Evolutionary conservation across 225 moss, liverwort and hornwort species (phyloP).

Genomic region (Anthoceros angustus): DNA sequence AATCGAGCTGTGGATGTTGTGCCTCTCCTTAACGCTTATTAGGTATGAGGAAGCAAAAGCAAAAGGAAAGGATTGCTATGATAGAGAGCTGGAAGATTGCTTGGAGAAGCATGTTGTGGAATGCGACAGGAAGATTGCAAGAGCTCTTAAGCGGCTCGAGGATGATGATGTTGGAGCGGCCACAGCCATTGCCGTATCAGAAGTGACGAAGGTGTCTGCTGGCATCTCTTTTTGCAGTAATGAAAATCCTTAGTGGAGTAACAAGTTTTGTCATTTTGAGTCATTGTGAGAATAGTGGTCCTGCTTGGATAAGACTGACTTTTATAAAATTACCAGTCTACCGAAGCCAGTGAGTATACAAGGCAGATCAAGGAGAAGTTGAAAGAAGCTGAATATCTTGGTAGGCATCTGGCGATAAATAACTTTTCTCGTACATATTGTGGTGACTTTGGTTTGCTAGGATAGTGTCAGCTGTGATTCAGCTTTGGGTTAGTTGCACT

Average conservation of each 20-base stretch:
- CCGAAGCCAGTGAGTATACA: slow-evolving; percentile 66
- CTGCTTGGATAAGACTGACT: background rate
- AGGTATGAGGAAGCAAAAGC: slow-evolving; percentile 83
- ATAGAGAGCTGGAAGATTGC: slow-evolving; percentile 86
- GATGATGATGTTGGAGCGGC: slow-evolving; percentile 98
- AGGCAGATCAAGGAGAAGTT: slow-evolving; percentile 75
- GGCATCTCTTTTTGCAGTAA: background rate
- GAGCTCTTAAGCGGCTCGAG: slow-evolving; percentile 89
- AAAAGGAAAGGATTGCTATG: slow-evolving; percentile 79
- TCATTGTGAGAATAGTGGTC: slow-evolving; percentile 1
- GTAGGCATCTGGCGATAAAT: slow-evolving; percentile 18
- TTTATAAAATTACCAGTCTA: slow-evolving; percentile 29
- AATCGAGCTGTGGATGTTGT: background rate
- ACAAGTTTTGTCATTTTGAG: background rate
- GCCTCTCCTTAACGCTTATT: background rate
- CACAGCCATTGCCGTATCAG: slow-evolving; percentile 91
- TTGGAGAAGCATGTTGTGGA: slow-evolving; percentile 92
- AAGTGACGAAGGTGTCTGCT: slow-evolving; percentile 73
- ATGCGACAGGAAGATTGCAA: slow-evolving; percentile 90
- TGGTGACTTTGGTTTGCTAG: background rate
- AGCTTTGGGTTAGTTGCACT: background rate
- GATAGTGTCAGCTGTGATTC: background rate
- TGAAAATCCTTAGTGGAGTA: background rate
- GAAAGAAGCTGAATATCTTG: slow-evolving; percentile 91
- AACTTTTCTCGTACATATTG: background rate